Evolutionary conservation across 345 rosid species (phyloP).

Genomic region (Chamaenerion angustifolium): DNA sequence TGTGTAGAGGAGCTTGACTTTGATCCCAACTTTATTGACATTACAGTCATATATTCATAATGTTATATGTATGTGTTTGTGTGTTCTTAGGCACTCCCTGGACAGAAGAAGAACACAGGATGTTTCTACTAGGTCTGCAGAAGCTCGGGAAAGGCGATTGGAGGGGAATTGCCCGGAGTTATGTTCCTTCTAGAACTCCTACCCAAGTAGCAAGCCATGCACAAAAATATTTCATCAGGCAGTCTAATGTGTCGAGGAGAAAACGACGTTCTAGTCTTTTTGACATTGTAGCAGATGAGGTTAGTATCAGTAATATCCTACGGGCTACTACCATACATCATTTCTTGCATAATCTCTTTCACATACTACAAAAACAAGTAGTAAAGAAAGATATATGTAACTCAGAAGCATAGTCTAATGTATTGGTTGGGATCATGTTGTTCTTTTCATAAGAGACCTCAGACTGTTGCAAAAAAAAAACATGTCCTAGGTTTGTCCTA

Average conservation of each 20-base stretch:
- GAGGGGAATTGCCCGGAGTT: conserved; percentile 94
- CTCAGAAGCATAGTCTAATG: too few species aligned
- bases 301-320: conserved; percentile 7
- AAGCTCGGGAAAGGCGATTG: conserved; percentile 99
- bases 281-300: conserved; percentile 84
- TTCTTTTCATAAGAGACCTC: too few species aligned
- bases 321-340: too few species aligned
- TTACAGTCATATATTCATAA: neutral
- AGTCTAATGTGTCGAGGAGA: conserved; percentile 66
- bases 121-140: conserved; percentile 84
- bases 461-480: too few species aligned
- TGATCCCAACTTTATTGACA: neutral
- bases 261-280: conserved; percentile 98
- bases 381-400: too few species aligned
- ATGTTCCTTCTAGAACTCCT: conserved; percentile 81
- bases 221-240: conserved; percentile 90
- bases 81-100: conserved; percentile 40
- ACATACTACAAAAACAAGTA: too few species aligned
- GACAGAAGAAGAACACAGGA: conserved; percentile 98
- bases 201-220: conserved; percentile 99
- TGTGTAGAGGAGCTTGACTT: too few species aligned
- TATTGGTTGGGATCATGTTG: too few species aligned
- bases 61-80: conserved; percentile 1
- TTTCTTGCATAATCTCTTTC: too few species aligned
- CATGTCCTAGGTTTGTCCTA: too few species aligned